These are phyloP conservation scores for Akebia trifoliata DNA, from an alignment of 164 flowering plant species.

Conservation along the genomic window DNA sequence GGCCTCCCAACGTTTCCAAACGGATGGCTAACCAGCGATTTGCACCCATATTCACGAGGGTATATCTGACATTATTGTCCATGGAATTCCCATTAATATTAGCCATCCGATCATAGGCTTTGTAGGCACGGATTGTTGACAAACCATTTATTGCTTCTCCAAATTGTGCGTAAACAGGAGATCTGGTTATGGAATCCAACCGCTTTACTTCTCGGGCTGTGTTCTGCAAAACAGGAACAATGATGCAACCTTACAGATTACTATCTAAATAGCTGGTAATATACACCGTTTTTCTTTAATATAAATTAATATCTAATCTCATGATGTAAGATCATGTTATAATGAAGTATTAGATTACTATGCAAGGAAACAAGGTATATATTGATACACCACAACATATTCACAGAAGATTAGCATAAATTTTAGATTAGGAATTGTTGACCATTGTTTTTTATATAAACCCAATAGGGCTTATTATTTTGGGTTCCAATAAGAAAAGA, in stretches of 20 bases:
- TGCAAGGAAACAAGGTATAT: no score
- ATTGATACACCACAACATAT: no score
- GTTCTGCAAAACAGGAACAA: constrained; percentile 44
- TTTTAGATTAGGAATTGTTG: no score
- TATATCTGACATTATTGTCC: constrained; percentile 90
- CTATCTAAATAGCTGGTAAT: not conserved
- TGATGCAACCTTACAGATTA: not conserved
- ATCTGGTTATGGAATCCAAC: constrained; percentile 83
- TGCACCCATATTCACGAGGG: constrained; percentile 82
- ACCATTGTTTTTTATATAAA: no score
- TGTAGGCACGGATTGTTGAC: constrained; percentile 86
- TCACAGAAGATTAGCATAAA: no score
- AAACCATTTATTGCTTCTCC: constrained; percentile 97
- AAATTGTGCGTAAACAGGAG: constrained; percentile 99
- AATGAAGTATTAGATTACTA: no score
- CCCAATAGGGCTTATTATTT: no score
- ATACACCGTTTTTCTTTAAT: not conserved
- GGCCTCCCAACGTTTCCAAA: constrained; percentile 82
- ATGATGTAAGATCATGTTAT: no score
- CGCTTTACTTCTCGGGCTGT: constrained; percentile 97
- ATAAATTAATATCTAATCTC: no score
- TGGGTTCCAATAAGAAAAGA: no score
- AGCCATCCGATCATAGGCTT: constrained; percentile 97
- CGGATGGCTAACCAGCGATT: constrained; percentile 98
- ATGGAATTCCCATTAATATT: constrained; percentile 80